These are phyloP conservation scores for Lantana camara DNA, from an alignment of 257 asterid genomes.

Conservation along the genomic window DNA sequence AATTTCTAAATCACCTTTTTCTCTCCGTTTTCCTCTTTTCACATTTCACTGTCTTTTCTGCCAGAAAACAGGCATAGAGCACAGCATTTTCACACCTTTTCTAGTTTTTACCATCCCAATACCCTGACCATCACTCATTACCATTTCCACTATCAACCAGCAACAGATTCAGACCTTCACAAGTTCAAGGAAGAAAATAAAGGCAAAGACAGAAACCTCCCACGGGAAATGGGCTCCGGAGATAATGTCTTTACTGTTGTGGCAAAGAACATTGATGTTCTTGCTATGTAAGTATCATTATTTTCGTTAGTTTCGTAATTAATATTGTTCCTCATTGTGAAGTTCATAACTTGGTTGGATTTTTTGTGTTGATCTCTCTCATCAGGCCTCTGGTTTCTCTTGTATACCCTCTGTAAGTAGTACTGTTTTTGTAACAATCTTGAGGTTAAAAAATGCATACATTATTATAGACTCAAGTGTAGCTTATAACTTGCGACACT, in stretches of 20 bases:
- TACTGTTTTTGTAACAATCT: not conserved
- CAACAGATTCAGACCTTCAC: not conserved
- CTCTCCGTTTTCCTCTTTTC: conserved; percentile 1
- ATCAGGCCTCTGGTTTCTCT: conserved; percentile 90
- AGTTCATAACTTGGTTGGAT: not conserved
- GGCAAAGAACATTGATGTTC: conserved; percentile 84
- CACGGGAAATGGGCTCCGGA: conserved; percentile 62
- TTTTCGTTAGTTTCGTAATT: not conserved
- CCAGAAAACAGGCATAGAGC: conserved; percentile 43
- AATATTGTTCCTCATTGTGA: not conserved
- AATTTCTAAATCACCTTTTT: conserved; percentile 37
- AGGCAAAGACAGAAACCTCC: not conserved
- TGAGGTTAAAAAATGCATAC: not conserved
- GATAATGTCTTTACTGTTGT: conserved; percentile 71
- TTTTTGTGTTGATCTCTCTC: not conserved
- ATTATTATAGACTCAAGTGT: not conserved
- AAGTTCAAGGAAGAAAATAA: not conserved
- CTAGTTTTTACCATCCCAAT: conserved; percentile 25
- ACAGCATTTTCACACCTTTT: conserved; percentile 35
- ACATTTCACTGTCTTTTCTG: conserved; percentile 17
- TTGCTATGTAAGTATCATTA: conserved; percentile 65
- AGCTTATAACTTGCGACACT: not conserved
- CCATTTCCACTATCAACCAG: too few relatives aligned
- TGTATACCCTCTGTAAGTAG: conserved; percentile 85
- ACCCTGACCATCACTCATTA: not conserved